Base-by-base conservation (phyloP, 1,284 basidiomycete genomes). In the Trametes polyzona region DNA sequence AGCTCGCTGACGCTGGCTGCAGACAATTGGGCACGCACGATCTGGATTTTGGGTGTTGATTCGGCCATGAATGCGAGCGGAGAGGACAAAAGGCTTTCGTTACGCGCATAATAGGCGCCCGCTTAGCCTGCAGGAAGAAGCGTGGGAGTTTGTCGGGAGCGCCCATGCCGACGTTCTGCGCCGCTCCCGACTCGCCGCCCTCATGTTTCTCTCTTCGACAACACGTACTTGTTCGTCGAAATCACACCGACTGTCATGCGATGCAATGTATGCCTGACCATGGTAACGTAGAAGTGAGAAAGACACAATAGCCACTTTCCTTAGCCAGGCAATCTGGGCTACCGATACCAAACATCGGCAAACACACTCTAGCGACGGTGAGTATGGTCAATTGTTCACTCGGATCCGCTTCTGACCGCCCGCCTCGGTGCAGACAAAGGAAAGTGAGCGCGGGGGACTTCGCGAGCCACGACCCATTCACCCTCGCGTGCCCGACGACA, bases 21-120 rank as follows among this genome's bases (percentile, higher is more conserved):
- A 48, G 24, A 36, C 47, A 60, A 57, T 61, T 39, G 21, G 12
- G 40, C n/a, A 66, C 83, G 58, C 67, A 84, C 84, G 63, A 86
- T 79, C 59, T 76, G 78, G 47, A 87, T 79, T 71, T 86, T 87
- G 17, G 80, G 78, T 17, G 74, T 69, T 49, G 74, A 24, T 21
- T 83, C 81, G 23, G 81, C 68, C 83, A 83, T 84, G 8, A 17
- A 10, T 24, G 49, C 41, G 53, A 48, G 30, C 21, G 17, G 16
- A 17, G 19, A 48, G n/a, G 46, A 56, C 48, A 57, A 55, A 52
- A 57, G 44, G 21, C 14, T 27, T 36, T 12, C 32, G 24, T 7
- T 23, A 17, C 14, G 41, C 41, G 41, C 41, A 16, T 17, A n/a
- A 6, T n/a, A 44, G 42, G 42, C 23, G 17, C 19, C 5, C n/a